Percentiles rank a stretch among this genome's conserved stretches.
phyloP scores from a whole-genome alignment of 768 basidiomycete species.

The Royoungia palumana region DNA sequence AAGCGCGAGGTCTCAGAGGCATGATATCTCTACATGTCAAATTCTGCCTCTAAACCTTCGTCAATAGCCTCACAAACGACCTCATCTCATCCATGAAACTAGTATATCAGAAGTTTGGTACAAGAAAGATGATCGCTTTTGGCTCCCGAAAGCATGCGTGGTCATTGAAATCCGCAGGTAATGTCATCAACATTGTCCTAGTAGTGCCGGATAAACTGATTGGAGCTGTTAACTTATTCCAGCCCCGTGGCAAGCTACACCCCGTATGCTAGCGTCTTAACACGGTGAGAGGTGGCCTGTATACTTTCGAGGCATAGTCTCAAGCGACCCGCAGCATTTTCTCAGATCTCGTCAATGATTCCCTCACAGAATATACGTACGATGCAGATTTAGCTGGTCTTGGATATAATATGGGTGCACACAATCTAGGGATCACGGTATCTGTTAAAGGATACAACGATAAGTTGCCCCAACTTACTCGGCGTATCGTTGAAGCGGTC shows the following conservation, averaged over 20 bases:
- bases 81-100: conserved; percentile 72
- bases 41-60: background rate
- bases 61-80: conserved; percentile 66
- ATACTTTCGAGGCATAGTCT: background rate
- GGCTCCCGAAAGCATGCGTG: conserved; percentile 86
- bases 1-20: conserved; percentile 69
- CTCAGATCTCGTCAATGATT: conserved; percentile 81
- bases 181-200: conserved; percentile 6
- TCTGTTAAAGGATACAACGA: conserved; percentile 86
- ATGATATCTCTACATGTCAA: conserved; percentile 6
- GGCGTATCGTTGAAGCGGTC: conserved; percentile 67
- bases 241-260: conserved; percentile 61
- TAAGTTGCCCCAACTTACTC: conserved; percentile 72
- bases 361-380: conserved; percentile 87
- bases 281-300: conserved; percentile 45
- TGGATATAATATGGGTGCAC: conserved; percentile 60
- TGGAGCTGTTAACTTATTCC: conserved; percentile 1
- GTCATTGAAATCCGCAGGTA: conserved; percentile 76
- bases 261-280: conserved; percentile 69
- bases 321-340: conserved; percentile 52
- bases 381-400: conserved; percentile 92
- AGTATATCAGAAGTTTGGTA: conserved; percentile 80
- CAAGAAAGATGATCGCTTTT: conserved; percentile 97
- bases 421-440: conserved; percentile 65
- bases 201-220: background rate